phyloP scores from a whole-genome alignment of 176 grass and related monocot species.

The Secale cereale region DNA sequence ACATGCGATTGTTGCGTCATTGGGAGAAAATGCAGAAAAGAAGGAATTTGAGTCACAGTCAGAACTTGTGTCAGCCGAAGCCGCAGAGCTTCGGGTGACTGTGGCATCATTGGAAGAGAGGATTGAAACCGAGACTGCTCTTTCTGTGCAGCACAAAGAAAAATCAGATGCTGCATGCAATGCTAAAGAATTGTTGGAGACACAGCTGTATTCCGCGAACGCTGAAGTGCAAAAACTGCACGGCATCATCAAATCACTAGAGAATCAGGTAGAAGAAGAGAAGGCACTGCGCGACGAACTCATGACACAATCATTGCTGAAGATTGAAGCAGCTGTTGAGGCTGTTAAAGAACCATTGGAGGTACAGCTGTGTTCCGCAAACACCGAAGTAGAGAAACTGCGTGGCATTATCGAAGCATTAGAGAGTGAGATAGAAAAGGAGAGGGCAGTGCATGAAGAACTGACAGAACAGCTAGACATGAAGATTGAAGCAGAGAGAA shows the following conservation, averaged over 20 bases:
- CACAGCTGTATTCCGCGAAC: conserved; percentile 49
- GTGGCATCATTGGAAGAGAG: conserved; percentile 65
- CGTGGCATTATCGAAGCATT: conserved; percentile 32
- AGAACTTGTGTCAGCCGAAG: conserved; percentile 46
- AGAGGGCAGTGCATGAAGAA: conserved; percentile 49
- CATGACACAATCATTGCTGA: conserved; percentile 9
- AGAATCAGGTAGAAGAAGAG: conserved; percentile 50
- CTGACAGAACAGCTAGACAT: conserved; percentile 23
- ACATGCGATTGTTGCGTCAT: conserved; percentile 47
- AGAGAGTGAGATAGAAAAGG: conserved; percentile 44
- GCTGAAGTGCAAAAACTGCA: conserved; percentile 43
- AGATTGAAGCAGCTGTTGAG: conserved; percentile 29
- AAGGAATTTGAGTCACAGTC: conserved; percentile 64
- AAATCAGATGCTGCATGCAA: conserved; percentile 25
- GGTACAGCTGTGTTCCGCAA: conserved; percentile 49
- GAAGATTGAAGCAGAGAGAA: conserved; percentile 22
- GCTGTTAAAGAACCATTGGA: conserved; percentile 47
- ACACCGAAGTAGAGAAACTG: conserved; percentile 43
- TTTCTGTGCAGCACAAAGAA: conserved; percentile 48
- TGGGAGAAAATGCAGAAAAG: conserved; percentile 61
- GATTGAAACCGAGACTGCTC: conserved; percentile 41
- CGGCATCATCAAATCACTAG: conserved; percentile 34
- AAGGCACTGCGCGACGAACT: conserved; percentile 48
- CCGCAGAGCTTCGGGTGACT: conserved; percentile 41
- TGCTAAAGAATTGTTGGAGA: conserved; percentile 49